phyloP scores from a whole-genome alignment of 495 filamentous ascomycete species.

The Lepidopterella palustris region DNA sequence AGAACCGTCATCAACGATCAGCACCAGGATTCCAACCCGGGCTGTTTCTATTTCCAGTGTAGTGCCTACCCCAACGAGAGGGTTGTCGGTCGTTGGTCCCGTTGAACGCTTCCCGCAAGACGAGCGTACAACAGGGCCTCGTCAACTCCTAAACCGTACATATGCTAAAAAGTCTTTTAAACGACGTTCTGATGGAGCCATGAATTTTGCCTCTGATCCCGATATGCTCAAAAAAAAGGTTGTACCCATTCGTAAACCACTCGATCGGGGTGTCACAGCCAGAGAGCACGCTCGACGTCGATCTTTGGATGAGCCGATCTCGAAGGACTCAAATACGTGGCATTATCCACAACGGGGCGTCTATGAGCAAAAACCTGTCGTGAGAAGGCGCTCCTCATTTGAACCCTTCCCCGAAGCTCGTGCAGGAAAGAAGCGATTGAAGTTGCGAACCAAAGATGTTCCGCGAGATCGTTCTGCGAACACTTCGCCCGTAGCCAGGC shows the following conservation, averaged over 20 bases:
- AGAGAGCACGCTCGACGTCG: not conserved
- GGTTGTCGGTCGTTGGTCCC: conserved; percentile 23
- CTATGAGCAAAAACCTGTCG: not conserved
- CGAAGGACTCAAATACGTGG: conserved; percentile 11
- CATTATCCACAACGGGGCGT: conserved; percentile 2
- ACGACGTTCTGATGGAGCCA: conserved; percentile 4
- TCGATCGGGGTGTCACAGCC: not conserved
- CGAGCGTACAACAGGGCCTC: not conserved
- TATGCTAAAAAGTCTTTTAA: conserved; percentile 24
- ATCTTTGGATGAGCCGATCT: not conserved
- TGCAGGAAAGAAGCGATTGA: conserved; percentile 10
- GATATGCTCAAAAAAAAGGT: not conserved
- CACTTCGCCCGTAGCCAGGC: not conserved
- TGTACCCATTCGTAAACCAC: not conserved
- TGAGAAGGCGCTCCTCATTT: conserved; percentile 1
- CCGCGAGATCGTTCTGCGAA: not conserved
- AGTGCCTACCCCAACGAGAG: conserved; percentile 26
- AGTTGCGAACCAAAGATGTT: conserved; percentile 3
- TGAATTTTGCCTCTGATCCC: not conserved
- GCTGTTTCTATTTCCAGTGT: conserved; percentile 18
- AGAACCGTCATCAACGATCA: conserved; percentile 14
- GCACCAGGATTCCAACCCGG: conserved; percentile 11
- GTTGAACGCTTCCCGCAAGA: conserved; percentile 4
- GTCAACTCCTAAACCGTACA: conserved; percentile 12
- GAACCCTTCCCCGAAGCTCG: not conserved